Evolutionary conservation across 2,329 filamentous ascomycete species (phyloP).

Genomic region (Cercospora zeae-maydis): DNA sequence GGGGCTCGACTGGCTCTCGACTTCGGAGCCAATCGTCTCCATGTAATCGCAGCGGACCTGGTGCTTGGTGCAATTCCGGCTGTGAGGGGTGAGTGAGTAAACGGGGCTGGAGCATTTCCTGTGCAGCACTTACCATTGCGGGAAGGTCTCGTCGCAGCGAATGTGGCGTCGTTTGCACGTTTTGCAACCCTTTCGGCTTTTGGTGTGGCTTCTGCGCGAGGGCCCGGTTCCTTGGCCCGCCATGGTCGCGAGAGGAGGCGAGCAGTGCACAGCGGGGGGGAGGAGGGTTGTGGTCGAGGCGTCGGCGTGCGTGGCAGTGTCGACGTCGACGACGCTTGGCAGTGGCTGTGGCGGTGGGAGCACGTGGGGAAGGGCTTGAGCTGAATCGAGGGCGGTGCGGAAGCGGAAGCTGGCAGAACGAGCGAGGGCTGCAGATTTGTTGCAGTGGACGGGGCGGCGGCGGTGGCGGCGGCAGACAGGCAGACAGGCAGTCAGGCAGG

Average conservation of each 20-base stretch:
- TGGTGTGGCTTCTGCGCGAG: conserved; percentile 88
- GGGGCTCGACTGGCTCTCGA: conserved; percentile 51
- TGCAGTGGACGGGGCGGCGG: too few species aligned
- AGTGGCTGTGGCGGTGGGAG: too few species aligned
- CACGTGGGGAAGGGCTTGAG: too few species aligned
- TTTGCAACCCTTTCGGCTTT: conserved; percentile 96
- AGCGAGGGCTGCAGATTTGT: too few species aligned
- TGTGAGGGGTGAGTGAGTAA: conserved; percentile 38
- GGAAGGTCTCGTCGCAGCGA: conserved; percentile 94
- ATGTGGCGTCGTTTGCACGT: conserved; percentile 98
- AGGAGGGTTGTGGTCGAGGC: not conserved
- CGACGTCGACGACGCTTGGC: too few species aligned
- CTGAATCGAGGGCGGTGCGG: too few species aligned
- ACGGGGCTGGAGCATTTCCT: not conserved
- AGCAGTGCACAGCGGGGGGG: not conserved
- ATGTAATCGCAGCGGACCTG: conserved; percentile 98
- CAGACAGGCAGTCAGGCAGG: not conserved
- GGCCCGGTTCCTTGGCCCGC: conserved; percentile 92
- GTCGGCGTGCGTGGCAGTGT: not conserved
- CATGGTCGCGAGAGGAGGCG: conserved; percentile 52
- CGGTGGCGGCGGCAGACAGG: not conserved
- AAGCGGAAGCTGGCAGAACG: too few species aligned
- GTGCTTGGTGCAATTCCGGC: conserved; percentile 98
- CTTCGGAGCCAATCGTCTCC: conserved; percentile 69
- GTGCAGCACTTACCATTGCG: conserved; percentile 73